A percentile compares a stretch with the other conserved stretches of the same genome.
These are phyloP conservation scores for Podila verticillata DNA, from an alignment of 192 early-diverging fungal genomes.

Conservation along the genomic window DNA sequence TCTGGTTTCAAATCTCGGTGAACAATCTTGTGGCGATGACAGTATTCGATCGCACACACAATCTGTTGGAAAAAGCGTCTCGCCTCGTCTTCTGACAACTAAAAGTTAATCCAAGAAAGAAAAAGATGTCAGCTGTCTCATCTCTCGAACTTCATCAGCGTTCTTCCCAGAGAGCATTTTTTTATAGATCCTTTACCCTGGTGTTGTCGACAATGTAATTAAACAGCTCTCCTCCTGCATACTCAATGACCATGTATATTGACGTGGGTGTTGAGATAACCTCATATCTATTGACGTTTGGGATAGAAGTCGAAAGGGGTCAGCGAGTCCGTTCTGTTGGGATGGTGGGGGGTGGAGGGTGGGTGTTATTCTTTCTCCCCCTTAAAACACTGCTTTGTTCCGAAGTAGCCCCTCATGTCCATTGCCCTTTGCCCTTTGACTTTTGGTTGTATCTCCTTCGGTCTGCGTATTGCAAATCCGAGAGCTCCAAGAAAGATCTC, in stretches of 20 bases:
- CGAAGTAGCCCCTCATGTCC: too few relatives aligned
- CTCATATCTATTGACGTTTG: constrained; percentile 74
- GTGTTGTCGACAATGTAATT: constrained; percentile 88
- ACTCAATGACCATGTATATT: constrained; percentile 96
- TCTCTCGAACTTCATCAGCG: too few relatives aligned
- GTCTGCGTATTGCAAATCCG: too few relatives aligned
- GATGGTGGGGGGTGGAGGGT: background rate
- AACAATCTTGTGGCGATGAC: constrained; percentile 92
- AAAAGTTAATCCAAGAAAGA: background rate
- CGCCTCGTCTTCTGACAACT: constrained; percentile 86
- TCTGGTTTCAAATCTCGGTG: constrained; percentile 89
- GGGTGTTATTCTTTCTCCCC: background rate
- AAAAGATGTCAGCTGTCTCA: background rate
- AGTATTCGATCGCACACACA: constrained; percentile 93
- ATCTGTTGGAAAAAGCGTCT: constrained; percentile 97
- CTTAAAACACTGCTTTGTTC: too few relatives aligned
- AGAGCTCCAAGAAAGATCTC: too few relatives aligned
- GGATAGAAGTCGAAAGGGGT: background rate
- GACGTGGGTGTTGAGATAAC: constrained; percentile 96
- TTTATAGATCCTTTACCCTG: constrained; percentile 44
- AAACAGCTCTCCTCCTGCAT: constrained; percentile 86
- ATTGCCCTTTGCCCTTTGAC: too few relatives aligned
- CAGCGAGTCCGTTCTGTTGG: background rate
- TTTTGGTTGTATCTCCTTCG: too few relatives aligned
- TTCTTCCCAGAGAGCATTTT: background rate